Percentiles rank a stretch among this genome's conserved stretches.
phyloP scores from a whole-genome alignment of 352 stramenopile species.

The Globisporangium orthogonon region DNA sequence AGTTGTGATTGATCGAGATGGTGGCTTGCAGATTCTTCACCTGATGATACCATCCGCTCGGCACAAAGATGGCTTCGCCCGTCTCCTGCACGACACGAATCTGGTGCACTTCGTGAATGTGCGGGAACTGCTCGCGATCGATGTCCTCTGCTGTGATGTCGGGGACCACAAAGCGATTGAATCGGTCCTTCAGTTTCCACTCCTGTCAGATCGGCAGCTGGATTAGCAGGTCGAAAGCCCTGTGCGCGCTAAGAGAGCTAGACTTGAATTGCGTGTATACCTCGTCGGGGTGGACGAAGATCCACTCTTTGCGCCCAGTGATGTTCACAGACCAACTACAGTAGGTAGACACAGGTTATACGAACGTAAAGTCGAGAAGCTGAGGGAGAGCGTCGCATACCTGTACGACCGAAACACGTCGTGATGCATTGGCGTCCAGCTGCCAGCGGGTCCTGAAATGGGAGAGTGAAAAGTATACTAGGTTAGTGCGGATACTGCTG shows the following conservation, averaged over 20 bases:
- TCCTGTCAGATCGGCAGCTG: slow-evolving; percentile 18
- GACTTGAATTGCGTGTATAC: slow-evolving; percentile 14
- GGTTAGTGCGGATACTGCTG: too few relatives aligned
- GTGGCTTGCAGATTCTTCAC: slow-evolving; percentile 91
- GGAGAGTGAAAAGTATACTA: slow-evolving; percentile 4
- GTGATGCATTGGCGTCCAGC: slow-evolving; percentile 91
- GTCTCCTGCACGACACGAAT: slow-evolving; percentile 56
- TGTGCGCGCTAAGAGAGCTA: background rate
- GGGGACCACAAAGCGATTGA: slow-evolving; percentile 45
- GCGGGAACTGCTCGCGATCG: slow-evolving; percentile 50
- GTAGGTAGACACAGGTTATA: background rate
- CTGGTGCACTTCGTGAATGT: slow-evolving; percentile 31
- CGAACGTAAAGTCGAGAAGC: background rate
- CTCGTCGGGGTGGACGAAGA: slow-evolving; percentile 79
- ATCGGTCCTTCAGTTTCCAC: slow-evolving; percentile 67
- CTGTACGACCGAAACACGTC: slow-evolving; percentile 96
- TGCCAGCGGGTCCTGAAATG: slow-evolving; percentile 66
- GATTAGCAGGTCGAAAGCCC: background rate
- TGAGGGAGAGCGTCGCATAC: background rate
- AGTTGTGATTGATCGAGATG: slow-evolving; percentile 97
- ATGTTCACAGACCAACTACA: slow-evolving; percentile 96
- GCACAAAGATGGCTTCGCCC: slow-evolving; percentile 93
- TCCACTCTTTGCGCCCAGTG: slow-evolving; percentile 92
- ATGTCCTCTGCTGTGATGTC: slow-evolving; percentile 39
- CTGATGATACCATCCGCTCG: slow-evolving; percentile 93